Evolutionary conservation across 176 grass and related monocot species (phyloP), one percentile per base, ranked within the genome.

Genomic region (Echinochloa phyllopogon): DNA sequence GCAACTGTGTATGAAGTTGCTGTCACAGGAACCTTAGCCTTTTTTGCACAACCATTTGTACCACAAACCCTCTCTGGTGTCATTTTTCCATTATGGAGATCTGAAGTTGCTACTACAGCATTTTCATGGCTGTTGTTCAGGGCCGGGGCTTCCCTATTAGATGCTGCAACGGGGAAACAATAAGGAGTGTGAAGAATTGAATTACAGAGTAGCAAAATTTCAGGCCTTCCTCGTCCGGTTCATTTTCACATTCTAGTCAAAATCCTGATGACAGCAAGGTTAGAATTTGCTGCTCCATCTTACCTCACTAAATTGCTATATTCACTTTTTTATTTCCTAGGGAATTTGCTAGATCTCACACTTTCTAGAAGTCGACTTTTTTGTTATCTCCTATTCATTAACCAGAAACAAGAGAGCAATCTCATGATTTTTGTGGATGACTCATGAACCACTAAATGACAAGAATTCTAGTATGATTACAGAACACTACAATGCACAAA

Each of bases 1-100:
- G 97, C 87, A 72, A 99, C 92, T 39, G 97, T 94, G 78, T 99
- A 94, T 39, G 94, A 89, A 74, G 78, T 88, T 64, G 79, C 88
- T 25, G 74, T 87, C 68, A 90, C 86, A n/a, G 89, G 82, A n/a
- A 92, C 41, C 86, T 87, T 99, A 63, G 88, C 76, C 68, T 66
- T 86, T 78, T 92, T 94, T 13, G 79, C 74, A 59, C 91, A 90
- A 51, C 78, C 82, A 82, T 83, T 89, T 90, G 86, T 84, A 84
- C 74, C 82, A 82, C 82, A 75, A 56, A 79, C 83, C 83, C 91
- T 94, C 29, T 92, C 91, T 63, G 88, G 79, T 59, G 87, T 90
- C 38, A 66, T 59, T 88, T 90, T 94, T 43, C 93, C 97, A 65
- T 24, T 53, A 72, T 63, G 86, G 49, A 88, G 88, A 62, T 82